Conservation (phyloP, 345 rosid species). For the Boechera stricta region DNA sequence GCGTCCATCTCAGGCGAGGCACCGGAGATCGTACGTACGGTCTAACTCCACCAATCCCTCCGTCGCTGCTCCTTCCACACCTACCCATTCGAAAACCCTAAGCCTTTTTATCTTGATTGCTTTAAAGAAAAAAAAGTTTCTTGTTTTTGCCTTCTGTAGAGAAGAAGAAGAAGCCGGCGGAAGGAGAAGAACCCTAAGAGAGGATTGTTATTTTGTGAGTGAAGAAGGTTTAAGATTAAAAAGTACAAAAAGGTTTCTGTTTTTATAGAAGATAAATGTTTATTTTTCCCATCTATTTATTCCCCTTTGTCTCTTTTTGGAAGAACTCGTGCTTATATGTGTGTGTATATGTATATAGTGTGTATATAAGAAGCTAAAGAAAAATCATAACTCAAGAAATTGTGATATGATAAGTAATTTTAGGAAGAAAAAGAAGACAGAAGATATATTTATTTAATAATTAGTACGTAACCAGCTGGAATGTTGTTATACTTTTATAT, state of each 20-base stretch:
- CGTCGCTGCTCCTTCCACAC: slow-evolving; percentile 66
- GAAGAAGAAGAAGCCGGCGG: slow-evolving; percentile 9
- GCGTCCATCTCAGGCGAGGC: slow-evolving; percentile 97
- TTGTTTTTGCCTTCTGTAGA: background rate
- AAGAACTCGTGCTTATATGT: slow-evolving; percentile 32
- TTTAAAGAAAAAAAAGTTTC: background rate
- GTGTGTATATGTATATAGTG: no score
- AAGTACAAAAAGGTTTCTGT: slow-evolving; percentile 36
- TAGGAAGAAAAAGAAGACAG: slow-evolving; percentile 21
- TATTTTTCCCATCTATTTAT: slow-evolving; percentile 20
- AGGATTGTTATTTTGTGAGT: slow-evolving; percentile 8
- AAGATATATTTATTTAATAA: slow-evolving; percentile 1
- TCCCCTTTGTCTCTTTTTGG: slow-evolving; percentile 39
- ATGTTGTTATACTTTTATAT: slow-evolving; percentile 39
- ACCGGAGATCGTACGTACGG: slow-evolving; percentile 89
- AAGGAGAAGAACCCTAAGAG: slow-evolving; percentile 27
- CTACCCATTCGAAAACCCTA: slow-evolving; percentile 59
- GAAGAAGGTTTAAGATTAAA: slow-evolving; percentile 31
- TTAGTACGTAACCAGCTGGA: slow-evolving; percentile 40
- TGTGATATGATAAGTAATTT: slow-evolving; percentile 29
- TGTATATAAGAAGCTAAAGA: background rate
- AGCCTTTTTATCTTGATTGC: slow-evolving; percentile 8
- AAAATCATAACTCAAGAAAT: background rate
- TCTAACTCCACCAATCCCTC: slow-evolving; percentile 64
- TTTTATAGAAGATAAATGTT: slow-evolving; percentile 30